Base-by-base conservation (phyloP, 257 asterid genomes). In the Eustoma russellianum region DNA sequence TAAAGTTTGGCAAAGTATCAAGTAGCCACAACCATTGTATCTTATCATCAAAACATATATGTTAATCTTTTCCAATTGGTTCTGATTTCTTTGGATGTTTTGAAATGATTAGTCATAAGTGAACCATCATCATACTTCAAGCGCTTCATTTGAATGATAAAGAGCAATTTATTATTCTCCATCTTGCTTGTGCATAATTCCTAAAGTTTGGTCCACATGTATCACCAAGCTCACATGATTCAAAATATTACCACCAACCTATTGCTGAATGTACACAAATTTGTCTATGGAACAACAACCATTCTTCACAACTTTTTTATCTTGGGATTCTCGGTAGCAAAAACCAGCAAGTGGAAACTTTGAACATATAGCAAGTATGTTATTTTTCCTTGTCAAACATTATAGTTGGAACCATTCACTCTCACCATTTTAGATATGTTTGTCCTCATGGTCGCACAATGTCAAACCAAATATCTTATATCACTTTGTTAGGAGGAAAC, bases 101-200 rank as follows among this genome's bases (percentile, higher is more conserved):
- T 50, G 30, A 50, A 50, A 30, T 50, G 55, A 50, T 50, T 30
- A 30, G 55, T 50, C 55, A 50, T 50, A 11, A 30, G 55, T 50
- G 34, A 50, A 50, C 55, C 55, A 50, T 50, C 28, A 19, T 19
- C 3, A 19, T 19, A 19, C 28, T 3, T 52, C 56, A 52, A 52
- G 0, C 0, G 24, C 41, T 24, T 52, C 41, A 52, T 9, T 52
- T 52, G 56, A 41, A 24, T 52, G 56, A 52, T 18, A 5, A 52
- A 19, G 15, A 24, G 15, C 53, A 13, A 48, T 24, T 48, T 48
- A 16, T n/a, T 48, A 24, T 48, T 16, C 10, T 28, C 19, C 19
- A 28, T 48, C 53, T 30, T 52, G 11, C 41, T 52, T 10, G 9
- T 41, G 24, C 24, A 52, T 17, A 52, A 12, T 1, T 52, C 41